Percentiles rank a stretch among this genome's conserved stretches.
These are phyloP conservation scores for Zhuliangozyma blackwelliae DNA, from an alignment of 1,139 yeast species.

Conservation along the genomic window DNA sequence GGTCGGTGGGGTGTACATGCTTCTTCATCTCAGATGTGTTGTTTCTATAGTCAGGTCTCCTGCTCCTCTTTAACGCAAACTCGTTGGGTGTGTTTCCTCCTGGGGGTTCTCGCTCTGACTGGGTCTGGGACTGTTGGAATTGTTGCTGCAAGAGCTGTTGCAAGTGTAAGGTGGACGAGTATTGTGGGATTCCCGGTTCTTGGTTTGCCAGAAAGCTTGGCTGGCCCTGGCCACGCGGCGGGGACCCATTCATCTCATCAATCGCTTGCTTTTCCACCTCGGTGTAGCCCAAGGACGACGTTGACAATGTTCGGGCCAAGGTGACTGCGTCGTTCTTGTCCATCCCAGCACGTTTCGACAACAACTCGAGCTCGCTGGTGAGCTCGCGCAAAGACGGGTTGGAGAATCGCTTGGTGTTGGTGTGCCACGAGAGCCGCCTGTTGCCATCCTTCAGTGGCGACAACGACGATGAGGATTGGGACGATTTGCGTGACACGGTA, in stretches of 20 bases:
- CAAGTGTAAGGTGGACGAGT: constrained; percentile 8
- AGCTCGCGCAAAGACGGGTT: constrained; percentile 65
- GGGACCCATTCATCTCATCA: constrained; percentile 24
- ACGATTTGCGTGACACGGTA: constrained; percentile 4
- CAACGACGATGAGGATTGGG: constrained; percentile 10
- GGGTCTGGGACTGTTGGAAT: constrained; percentile 10
- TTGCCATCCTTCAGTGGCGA: constrained; percentile 10
- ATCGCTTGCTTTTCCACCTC: constrained; percentile 47
- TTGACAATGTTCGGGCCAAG: constrained; percentile 64
- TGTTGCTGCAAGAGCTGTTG: constrained; percentile 15
- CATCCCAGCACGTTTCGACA: constrained; percentile 68
- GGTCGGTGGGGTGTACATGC: neutral
- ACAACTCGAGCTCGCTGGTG: constrained; percentile 60
- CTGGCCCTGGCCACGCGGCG: neutral
- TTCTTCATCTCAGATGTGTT: constrained; percentile 11
- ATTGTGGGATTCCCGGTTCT: neutral
- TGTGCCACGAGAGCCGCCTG: constrained; percentile 11
- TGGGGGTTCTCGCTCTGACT: constrained; percentile 7
- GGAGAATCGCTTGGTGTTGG: constrained; percentile 18
- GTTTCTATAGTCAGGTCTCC: constrained; percentile 41
- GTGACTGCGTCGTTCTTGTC: constrained; percentile 73
- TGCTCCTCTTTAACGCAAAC: constrained; percentile 35
- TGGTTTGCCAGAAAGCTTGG: constrained; percentile 2
- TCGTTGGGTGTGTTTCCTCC: constrained; percentile 3
- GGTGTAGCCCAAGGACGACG: constrained; percentile 55